Base-by-base conservation (phyloP, 129 eudicot genomes). In the Kitagawia praeruptora region DNA sequence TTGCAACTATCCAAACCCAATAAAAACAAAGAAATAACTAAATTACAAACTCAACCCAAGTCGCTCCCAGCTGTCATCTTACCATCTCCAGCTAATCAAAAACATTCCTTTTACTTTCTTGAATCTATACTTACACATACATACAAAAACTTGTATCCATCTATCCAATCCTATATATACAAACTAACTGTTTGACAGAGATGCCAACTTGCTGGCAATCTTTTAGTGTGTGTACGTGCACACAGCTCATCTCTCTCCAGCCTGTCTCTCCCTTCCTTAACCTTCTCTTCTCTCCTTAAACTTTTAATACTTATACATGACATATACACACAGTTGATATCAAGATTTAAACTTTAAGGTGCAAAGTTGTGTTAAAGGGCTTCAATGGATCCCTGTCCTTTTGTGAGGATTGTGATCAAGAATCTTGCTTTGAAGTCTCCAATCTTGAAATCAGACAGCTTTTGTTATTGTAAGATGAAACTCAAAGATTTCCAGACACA, bases 371-470 rank as follows among this genome's bases (percentile, higher is more conserved):
- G 69, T 49, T 27, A 25, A 74, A 80, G 85, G 77, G 77, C 49
- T 13, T 4, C 77, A 19, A 90, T 93, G 98, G 96, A 93, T 90
- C 98, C 96, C 11, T 93, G 96, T 74, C 93, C 91, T 82, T 90
- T 88, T 77, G 81, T 88, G 31, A 87, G 93, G 34, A 79, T 93
- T 23, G 79, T 84, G 5, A 75, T 90, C 81, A 89, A 83, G 23
- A 85, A 78, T 78, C 75, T 93, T 25, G 84, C 84, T 13, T 39
- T 93, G 18, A 85, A 75, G 45, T 73, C 69, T 15, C 81, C 83
- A 11, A 47, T 40, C 25, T 42, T 82, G 46, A 74, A 79, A 19
- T 21, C 82, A 8, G 51, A 76, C 31, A 0, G 81, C 5, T 42
- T 78, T 3, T 88, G 82, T 42, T 91, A 86, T 85, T 91, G 93